A percentile compares a stretch with the other conserved stretches of the same genome.
phyloP scores from a whole-genome alignment of 768 basidiomycete species.

The Lactarius tabidus region DNA sequence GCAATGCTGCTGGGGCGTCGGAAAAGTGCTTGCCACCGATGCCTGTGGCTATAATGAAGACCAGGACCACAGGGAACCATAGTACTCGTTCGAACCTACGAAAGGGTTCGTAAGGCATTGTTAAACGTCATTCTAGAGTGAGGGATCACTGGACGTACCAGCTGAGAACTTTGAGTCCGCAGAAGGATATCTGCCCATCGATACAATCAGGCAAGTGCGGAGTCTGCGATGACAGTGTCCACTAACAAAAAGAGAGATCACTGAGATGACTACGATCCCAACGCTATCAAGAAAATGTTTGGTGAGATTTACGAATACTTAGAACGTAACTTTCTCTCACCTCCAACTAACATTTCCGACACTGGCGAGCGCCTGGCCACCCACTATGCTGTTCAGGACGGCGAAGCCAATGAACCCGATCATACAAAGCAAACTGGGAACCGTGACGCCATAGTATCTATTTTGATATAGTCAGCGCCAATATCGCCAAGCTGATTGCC shows the following conservation, averaged over 20 bases:
- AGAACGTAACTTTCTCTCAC: slow-evolving; percentile 31
- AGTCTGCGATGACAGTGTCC: background rate
- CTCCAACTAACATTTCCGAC: slow-evolving; percentile 50
- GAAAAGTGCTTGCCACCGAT: slow-evolving; percentile 68
- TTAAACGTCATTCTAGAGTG: background rate
- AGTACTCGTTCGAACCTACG: slow-evolving; percentile 67
- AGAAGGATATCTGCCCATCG: slow-evolving; percentile 51
- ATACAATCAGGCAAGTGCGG: background rate
- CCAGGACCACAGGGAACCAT: slow-evolving; percentile 76
- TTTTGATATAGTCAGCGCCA: slow-evolving; percentile 12
- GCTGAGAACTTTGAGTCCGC: slow-evolving; percentile 59
- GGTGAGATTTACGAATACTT: background rate
- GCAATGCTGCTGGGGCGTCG: slow-evolving; percentile 43
- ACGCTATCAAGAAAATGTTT: slow-evolving; percentile 33
- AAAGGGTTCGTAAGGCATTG: background rate
- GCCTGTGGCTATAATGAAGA: slow-evolving; percentile 66
- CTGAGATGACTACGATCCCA: slow-evolving; percentile 74
- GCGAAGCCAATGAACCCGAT: slow-evolving; percentile 53
- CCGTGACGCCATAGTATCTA: slow-evolving; percentile 54
- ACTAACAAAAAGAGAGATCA: slow-evolving; percentile 55
- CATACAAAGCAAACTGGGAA: slow-evolving; percentile 46
- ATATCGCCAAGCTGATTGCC: background rate
- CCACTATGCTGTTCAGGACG: slow-evolving; percentile 56
- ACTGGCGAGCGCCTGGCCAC: slow-evolving; percentile 56
- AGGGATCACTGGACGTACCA: slow-evolving; percentile 35